Conservation (phyloP, 2,329 filamentous ascomycete species). For the Helotiales sp. region DNA sequence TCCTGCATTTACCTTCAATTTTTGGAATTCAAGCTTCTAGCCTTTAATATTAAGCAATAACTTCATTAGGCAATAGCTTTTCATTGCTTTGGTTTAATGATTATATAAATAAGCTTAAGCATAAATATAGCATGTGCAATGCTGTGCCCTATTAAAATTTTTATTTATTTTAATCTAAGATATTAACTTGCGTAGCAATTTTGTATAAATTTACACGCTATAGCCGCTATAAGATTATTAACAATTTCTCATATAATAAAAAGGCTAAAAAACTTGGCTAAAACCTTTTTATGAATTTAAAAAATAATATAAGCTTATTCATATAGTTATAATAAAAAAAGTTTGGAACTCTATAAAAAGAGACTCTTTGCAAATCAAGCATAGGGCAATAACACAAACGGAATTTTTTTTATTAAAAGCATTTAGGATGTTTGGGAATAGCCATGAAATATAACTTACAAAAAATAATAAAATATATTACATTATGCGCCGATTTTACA, state of each 20-base stretch:
- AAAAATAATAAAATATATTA: too few relatives aligned
- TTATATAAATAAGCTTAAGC: slow-evolving; percentile 1
- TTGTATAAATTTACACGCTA: too few relatives aligned
- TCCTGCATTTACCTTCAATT: neutral
- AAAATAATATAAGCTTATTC: neutral
- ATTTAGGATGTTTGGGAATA: too few relatives aligned
- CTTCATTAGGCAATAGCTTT: too few relatives aligned
- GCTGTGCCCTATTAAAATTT: neutral
- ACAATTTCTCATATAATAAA: neutral
- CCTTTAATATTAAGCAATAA: slow-evolving; percentile 1
- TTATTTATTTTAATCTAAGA: neutral
- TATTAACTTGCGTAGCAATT: neutral
- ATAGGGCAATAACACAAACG: too few relatives aligned
- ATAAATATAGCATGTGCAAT: too few relatives aligned
- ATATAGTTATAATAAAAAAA: neutral
- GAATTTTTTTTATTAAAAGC: too few relatives aligned
- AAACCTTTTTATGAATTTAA: neutral
- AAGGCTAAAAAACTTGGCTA: neutral
- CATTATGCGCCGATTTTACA: too few relatives aligned
- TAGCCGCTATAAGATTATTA: neutral
- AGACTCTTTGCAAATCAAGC: too few relatives aligned
- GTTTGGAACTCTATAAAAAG: too few relatives aligned
- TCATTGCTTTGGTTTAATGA: neutral
- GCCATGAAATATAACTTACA: too few relatives aligned
- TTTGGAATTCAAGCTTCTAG: neutral